A percentile compares a stretch with the other conserved stretches of the same genome.
Conservation (phyloP, 805 yeast genomes). For the Ogataea pini region DNA sequence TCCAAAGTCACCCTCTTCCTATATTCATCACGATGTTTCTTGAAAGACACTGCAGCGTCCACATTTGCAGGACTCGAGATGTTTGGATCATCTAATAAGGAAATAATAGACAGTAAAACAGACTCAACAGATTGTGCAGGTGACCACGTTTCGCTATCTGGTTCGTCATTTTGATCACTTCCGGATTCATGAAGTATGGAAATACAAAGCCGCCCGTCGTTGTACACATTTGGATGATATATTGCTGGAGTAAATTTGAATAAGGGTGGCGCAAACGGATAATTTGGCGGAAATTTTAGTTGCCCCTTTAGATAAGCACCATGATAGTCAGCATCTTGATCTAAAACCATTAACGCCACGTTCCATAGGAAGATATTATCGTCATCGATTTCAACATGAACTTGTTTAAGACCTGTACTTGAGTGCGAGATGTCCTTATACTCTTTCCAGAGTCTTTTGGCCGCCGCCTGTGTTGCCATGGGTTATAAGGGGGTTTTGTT, state of each 20-base stretch:
- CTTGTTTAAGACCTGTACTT: constrained; percentile 54
- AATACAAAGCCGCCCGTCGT: constrained; percentile 92
- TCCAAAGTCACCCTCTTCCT: constrained; percentile 75
- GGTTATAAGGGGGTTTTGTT: neutral
- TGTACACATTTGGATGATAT: constrained; percentile 94
- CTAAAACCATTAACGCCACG: constrained; percentile 88
- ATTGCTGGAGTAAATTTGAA: constrained; percentile 94
- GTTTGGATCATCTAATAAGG: constrained; percentile 92
- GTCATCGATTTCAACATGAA: constrained; percentile 47
- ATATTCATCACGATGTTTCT: constrained; percentile 80
- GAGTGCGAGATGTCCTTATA: constrained; percentile 93
- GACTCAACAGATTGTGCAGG: constrained; percentile 93
- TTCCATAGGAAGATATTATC: constrained; percentile 70
- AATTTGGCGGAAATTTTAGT: constrained; percentile 88
- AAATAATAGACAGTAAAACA: constrained; percentile 88
- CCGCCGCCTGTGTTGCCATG: constrained; percentile 53
- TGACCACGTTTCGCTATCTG: constrained; percentile 93
- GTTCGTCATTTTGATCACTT: constrained; percentile 84
- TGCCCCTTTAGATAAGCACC: constrained; percentile 95
- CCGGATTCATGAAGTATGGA: constrained; percentile 92
- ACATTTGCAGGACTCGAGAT: constrained; percentile 93
- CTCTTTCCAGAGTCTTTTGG: constrained; percentile 83
- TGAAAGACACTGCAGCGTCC: constrained; percentile 94
- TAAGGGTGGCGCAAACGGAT: constrained; percentile 90
- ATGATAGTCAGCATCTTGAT: constrained; percentile 86